Percentiles rank a stretch among this genome's conserved stretches.
Conservation (phyloP, 108 stramenopile genomes). For the Cyclotella sp. region DNA sequence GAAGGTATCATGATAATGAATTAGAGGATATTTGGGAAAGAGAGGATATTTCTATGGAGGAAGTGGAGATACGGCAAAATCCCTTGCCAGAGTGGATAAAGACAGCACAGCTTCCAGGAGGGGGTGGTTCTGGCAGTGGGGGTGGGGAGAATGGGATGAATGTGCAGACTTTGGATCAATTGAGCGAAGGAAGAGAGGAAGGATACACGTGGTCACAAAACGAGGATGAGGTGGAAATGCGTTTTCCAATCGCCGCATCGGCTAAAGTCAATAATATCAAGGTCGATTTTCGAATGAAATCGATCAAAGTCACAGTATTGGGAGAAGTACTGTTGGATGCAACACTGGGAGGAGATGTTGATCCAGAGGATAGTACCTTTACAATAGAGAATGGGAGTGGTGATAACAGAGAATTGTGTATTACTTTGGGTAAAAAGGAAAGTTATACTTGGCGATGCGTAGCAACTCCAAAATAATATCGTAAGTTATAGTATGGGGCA, state of each 20-base stretch:
- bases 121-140: constrained; percentile 60
- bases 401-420: constrained; percentile 56
- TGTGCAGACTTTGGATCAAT: constrained; percentile 16
- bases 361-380: constrained; percentile 68
- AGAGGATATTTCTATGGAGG: constrained; percentile 61
- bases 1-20: constrained; percentile 78
- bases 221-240: constrained; percentile 78
- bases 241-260: constrained; percentile 57
- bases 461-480: constrained; percentile 2
- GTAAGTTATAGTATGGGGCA: neutral
- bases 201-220: constrained; percentile 74
- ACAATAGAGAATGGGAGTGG: constrained; percentile 62
- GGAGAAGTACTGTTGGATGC: constrained; percentile 59
- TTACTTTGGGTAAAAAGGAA: constrained; percentile 62
- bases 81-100: constrained; percentile 59
- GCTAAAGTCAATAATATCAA: constrained; percentile 72
- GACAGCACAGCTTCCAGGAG: constrained; percentile 54
- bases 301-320: constrained; percentile 62
- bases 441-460: constrained; percentile 49
- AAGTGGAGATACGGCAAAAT: constrained; percentile 34
- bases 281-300: constrained; percentile 60
- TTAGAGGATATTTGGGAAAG: constrained; percentile 73
- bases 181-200: constrained; percentile 41
- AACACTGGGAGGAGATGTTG: constrained; percentile 53
- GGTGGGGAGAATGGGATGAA: constrained; percentile 18